These are phyloP conservation scores for Sporodiniella umbellata DNA, from an alignment of 371 early-diverging fungal genomes.

Conservation along the genomic window DNA sequence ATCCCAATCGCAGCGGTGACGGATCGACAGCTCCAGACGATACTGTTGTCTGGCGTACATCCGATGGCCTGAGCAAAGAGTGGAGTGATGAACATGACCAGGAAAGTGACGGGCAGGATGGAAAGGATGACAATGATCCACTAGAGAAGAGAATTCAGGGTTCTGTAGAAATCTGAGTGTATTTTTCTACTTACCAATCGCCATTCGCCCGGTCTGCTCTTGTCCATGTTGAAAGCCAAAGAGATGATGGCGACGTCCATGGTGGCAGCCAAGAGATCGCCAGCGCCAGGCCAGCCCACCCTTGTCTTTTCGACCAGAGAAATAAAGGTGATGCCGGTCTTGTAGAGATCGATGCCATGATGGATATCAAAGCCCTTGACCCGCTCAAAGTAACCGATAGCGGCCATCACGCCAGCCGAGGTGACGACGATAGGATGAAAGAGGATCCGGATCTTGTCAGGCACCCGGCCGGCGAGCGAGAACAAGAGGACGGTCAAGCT, in stretches of 20 bases:
- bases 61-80: constrained; percentile 30
- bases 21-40: constrained; percentile 25
- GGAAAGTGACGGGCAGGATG: constrained; percentile 15
- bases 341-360: constrained; percentile 14
- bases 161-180: neutral
- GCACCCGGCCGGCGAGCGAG: constrained; percentile 12
- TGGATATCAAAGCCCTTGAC: constrained; percentile 21
- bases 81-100: constrained; percentile 31
- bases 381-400: constrained; percentile 22
- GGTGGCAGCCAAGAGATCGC: constrained; percentile 22
- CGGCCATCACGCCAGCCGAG: constrained; percentile 17
- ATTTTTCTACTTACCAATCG: constrained; percentile 13
- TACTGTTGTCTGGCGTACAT: constrained; percentile 15
- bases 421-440: constrained; percentile 26
- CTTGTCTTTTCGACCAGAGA: constrained; percentile 15
- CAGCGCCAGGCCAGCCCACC: constrained; percentile 31
- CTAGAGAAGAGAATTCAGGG: constrained; percentile 4
- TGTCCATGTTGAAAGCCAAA: constrained; percentile 26
- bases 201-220: constrained; percentile 14
- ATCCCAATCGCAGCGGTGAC: constrained; percentile 40
- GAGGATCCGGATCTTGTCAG: constrained; percentile 6
- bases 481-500: constrained; percentile 13
- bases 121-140: constrained; percentile 17
- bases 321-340: constrained; percentile 15
- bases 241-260: constrained; percentile 35